These are phyloP conservation scores for Phaeotremella fagi DNA, from an alignment of 768 basidiomycete genomes.

Conservation along the genomic window DNA sequence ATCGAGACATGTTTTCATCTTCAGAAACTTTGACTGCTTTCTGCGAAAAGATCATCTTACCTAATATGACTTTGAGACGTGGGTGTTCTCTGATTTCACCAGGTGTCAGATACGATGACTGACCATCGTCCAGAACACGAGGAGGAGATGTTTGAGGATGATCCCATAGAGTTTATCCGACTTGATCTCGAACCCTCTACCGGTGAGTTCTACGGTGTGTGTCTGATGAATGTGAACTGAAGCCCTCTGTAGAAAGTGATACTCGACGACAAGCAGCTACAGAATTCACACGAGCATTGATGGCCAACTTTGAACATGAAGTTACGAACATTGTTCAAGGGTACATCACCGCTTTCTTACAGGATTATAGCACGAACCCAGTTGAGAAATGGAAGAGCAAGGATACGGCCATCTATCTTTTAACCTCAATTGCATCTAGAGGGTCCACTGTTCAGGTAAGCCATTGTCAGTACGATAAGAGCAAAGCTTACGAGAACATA, in stretches of 20 bases:
- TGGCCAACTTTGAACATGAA: conserved; percentile 69
- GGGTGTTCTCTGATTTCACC: conserved; percentile 9
- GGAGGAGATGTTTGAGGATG: conserved; percentile 93
- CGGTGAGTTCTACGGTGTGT: conserved; percentile 47
- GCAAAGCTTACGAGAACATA: conserved; percentile 37
- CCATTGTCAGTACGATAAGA: neutral
- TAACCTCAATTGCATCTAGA: conserved; percentile 87
- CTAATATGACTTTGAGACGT: conserved; percentile 80
- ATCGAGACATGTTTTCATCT: conserved; percentile 68
- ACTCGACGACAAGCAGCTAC: conserved; percentile 90
- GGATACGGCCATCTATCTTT: conserved; percentile 84
- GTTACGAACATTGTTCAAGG: conserved; percentile 79
- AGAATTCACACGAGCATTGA: conserved; percentile 89
- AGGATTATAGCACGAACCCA: conserved; percentile 58
- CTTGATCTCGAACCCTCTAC: conserved; percentile 68
- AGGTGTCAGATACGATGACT: neutral
- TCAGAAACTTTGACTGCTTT: conserved; percentile 75
- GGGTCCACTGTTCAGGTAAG: conserved; percentile 78
- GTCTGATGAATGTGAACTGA: neutral
- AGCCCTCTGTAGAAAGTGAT: conserved; percentile 58
- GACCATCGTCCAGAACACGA: conserved; percentile 60
- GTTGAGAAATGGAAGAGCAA: conserved; percentile 79
- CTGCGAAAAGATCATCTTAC: conserved; percentile 83
- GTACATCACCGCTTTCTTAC: conserved; percentile 74
- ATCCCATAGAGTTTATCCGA: conserved; percentile 89